Conservation (phyloP, 805 yeast species). For the Grigorovia yakushimaensis region DNA sequence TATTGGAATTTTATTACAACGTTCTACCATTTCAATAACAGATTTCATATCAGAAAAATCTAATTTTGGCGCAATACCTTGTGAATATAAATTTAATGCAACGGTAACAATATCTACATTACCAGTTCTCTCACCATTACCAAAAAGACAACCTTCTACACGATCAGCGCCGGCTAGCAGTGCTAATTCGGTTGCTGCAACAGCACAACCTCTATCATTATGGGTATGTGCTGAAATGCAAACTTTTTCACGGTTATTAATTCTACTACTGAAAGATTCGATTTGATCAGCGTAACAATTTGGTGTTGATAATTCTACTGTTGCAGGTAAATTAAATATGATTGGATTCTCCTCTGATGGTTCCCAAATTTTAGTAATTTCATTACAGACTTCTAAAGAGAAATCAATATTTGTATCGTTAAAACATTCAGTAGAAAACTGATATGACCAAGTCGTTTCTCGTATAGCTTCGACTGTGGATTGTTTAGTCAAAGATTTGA, state of each 20-base stretch:
- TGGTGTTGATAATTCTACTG: slow-evolving; percentile 75
- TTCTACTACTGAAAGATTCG: slow-evolving; percentile 56
- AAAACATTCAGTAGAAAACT: slow-evolving; percentile 75
- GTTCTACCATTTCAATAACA: slow-evolving; percentile 63
- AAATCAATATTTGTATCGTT: slow-evolving; percentile 59
- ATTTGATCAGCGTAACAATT: slow-evolving; percentile 79
- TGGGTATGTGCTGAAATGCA: slow-evolving; percentile 75
- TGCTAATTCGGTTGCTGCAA: slow-evolving; percentile 81
- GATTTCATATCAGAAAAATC: slow-evolving; percentile 62
- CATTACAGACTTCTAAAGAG: slow-evolving; percentile 59
- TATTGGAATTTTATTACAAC: slow-evolving; percentile 72
- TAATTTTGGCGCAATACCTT: slow-evolving; percentile 60
- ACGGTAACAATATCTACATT: slow-evolving; percentile 74
- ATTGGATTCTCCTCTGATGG: slow-evolving; percentile 58
- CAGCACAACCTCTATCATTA: slow-evolving; percentile 80
- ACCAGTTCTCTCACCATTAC: slow-evolving; percentile 84
- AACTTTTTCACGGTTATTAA: slow-evolving; percentile 57
- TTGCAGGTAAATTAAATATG: slow-evolving; percentile 75
- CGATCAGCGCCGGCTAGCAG: slow-evolving; percentile 82
- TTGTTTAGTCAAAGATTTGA: slow-evolving; percentile 60
- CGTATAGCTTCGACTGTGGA: slow-evolving; percentile 34
- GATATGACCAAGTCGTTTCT: slow-evolving; percentile 61
- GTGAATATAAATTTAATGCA: slow-evolving; percentile 69
- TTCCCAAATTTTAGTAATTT: slow-evolving; percentile 66
- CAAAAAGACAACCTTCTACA: slow-evolving; percentile 77